Percentiles rank a stretch among this genome's conserved stretches.
Evolutionary conservation across 1,139 yeast species (phyloP).

Genomic region (Candida smagusa): DNA sequence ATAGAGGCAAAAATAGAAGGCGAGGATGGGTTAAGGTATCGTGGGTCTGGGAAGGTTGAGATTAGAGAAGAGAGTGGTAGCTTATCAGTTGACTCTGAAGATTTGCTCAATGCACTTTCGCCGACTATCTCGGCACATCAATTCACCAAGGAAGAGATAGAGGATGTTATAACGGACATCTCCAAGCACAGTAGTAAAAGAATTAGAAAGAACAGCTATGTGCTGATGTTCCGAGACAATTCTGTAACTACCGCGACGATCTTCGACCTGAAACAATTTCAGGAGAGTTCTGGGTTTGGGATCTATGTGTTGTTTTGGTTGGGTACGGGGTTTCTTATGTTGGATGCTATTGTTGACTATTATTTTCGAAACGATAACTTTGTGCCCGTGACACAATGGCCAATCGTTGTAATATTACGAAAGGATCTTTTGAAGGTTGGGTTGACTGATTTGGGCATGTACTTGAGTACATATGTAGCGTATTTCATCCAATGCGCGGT

Average conservation of each 20-base stretch:
- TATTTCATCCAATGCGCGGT: slow-evolving; percentile 54
- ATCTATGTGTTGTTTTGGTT: slow-evolving; percentile 70
- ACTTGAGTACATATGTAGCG: slow-evolving; percentile 55
- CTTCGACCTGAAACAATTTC: slow-evolving; percentile 43
- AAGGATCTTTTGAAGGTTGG: slow-evolving; percentile 63
- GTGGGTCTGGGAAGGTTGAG: too few species aligned
- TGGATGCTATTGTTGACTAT: slow-evolving; percentile 47
- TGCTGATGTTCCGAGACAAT: slow-evolving; percentile 44
- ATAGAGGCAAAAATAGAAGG: too few species aligned
- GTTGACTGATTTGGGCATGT: slow-evolving; percentile 68
- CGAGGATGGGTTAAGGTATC: too few species aligned
- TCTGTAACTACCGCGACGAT: slow-evolving; percentile 44
- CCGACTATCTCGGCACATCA: slow-evolving; percentile 4
- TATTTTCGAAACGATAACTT: slow-evolving; percentile 19
- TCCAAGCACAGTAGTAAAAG: slow-evolving; percentile 2
- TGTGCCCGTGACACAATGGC: slow-evolving; percentile 37
- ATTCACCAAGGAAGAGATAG: neutral
- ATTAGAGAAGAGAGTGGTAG: too few species aligned
- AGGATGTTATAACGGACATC: slow-evolving; percentile 3
- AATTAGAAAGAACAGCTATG: slow-evolving; percentile 8
- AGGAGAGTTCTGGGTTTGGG: slow-evolving; percentile 54
- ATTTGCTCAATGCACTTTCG: neutral
- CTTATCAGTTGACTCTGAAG: too few species aligned
- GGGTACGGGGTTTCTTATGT: slow-evolving; percentile 51
- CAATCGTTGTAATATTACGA: slow-evolving; percentile 48